Conservation (phyloP, 345 rosid genomes). For the Camelina hispida region DNA sequence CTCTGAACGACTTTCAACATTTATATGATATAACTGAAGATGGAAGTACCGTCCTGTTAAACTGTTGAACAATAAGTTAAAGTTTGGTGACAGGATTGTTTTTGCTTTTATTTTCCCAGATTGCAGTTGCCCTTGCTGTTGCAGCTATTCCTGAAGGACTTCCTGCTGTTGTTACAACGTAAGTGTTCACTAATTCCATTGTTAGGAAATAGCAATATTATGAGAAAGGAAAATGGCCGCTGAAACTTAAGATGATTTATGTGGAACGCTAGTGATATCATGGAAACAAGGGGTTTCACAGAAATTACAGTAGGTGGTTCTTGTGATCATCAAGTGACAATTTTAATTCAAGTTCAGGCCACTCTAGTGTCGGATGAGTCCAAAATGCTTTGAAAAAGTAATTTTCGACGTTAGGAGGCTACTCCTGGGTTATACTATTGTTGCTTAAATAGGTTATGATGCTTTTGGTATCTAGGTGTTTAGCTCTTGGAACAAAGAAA, state of each 20-base stretch:
- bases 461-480: slow-evolving; percentile 66
- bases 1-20: slow-evolving; percentile 21
- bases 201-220: slow-evolving; percentile 25
- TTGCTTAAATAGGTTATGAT: slow-evolving; percentile 19
- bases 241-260: slow-evolving; percentile 27
- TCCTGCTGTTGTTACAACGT: slow-evolving; percentile 99
- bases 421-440: slow-evolving; percentile 24
- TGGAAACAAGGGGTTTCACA: slow-evolving; percentile 18
- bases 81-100: slow-evolving; percentile 35
- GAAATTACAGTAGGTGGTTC: slow-evolving; percentile 12
- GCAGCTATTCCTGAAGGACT: slow-evolving; percentile 99
- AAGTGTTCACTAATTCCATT: slow-evolving; percentile 47
- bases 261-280: slow-evolving; percentile 13
- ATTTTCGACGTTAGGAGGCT: slow-evolving; percentile 18
- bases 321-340: slow-evolving; percentile 22
- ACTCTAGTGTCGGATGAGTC: slow-evolving; percentile 22
- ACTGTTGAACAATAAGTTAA: slow-evolving; percentile 19
- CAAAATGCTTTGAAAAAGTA: slow-evolving; percentile 18
- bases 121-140: slow-evolving; percentile 99
- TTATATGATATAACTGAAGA: slow-evolving; percentile 5
- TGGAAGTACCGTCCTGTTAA: neutral
- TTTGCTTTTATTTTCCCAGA: slow-evolving; percentile 62
- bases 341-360: slow-evolving; percentile 27
- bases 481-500: slow-evolving; percentile 99
- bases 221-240: slow-evolving; percentile 15